Evolutionary conservation across 306 rosid species (phyloP).

Genomic region (Styphnolobium japonicum): DNA sequence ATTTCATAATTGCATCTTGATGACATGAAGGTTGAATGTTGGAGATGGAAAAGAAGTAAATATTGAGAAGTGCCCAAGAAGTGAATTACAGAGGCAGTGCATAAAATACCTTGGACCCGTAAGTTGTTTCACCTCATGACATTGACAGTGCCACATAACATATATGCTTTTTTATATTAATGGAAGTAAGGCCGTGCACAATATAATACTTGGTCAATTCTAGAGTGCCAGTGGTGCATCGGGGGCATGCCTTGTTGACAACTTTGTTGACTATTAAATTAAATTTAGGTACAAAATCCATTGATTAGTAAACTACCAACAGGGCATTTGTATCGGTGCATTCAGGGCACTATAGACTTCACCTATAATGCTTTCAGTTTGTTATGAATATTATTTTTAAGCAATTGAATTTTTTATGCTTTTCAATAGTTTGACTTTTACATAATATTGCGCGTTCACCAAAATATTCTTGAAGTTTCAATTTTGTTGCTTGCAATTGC

Average conservation of each 20-base stretch:
- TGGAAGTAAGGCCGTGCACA: background rate
- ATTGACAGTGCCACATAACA: background rate
- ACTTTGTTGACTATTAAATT: conserved; percentile 4
- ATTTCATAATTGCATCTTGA: background rate
- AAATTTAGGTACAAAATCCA: conserved; percentile 16
- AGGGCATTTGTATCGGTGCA: background rate
- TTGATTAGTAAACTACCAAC: background rate
- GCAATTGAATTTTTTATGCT: background rate
- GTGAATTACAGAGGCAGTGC: conserved; percentile 58
- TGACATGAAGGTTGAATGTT: conserved; percentile 75
- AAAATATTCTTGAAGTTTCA: background rate
- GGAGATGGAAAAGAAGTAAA: conserved; percentile 85
- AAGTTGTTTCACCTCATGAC: conserved; percentile 25
- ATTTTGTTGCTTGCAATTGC: conserved; percentile 19
- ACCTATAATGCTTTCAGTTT: background rate
- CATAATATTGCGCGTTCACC: conserved; percentile 11
- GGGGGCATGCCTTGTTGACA: background rate
- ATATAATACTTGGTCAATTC: conserved; percentile 22
- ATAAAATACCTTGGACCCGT: conserved; percentile 83
- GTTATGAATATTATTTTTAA: background rate
- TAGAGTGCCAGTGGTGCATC: conserved; percentile 6
- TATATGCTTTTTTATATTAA: background rate
- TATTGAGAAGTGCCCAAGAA: conserved; percentile 59
- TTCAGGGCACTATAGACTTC: conserved; percentile 9
- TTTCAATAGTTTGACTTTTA: conserved; percentile 27